Conservation (phyloP, 257 asterid species). For the Ballota nigra region DNA sequence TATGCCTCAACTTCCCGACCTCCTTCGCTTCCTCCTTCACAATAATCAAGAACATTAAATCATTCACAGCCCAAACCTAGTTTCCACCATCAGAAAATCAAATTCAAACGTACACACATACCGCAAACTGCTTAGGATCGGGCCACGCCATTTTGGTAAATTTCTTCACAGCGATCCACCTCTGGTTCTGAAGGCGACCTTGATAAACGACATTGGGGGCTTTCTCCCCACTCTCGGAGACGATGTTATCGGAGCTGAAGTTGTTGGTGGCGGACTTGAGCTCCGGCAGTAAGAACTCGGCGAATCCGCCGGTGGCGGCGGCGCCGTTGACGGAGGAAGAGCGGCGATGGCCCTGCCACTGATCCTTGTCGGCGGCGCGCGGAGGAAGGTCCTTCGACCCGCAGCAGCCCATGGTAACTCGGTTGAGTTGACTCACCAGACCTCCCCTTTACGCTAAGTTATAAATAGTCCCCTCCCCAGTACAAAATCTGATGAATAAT, state of each 20-base stretch:
- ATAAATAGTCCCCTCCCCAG: not conserved
- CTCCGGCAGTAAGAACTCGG: conserved; percentile 80
- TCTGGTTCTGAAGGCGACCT: conserved; percentile 77
- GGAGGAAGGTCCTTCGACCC: conserved; percentile 39
- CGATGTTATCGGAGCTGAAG: conserved; percentile 88
- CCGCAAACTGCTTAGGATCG: conserved; percentile 93
- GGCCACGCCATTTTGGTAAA: conserved; percentile 93
- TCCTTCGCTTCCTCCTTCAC: conserved; percentile 90
- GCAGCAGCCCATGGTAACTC: conserved; percentile 83
- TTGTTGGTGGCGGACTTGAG: conserved; percentile 78
- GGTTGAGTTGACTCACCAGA: conserved; percentile 48
- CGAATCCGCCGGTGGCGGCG: conserved; percentile 45
- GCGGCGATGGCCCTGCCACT: conserved; percentile 46
- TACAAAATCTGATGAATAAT: not conserved
- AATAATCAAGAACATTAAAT: conserved; percentile 18
- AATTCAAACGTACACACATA: conserved; percentile 20
- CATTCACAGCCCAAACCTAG: conserved; percentile 26
- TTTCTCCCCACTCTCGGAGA: conserved; percentile 94
- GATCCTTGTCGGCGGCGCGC: conserved; percentile 56
- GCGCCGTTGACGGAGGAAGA: conserved; percentile 59
- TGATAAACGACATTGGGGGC: conserved; percentile 88
- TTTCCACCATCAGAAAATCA: not conserved
- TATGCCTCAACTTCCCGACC: conserved; percentile 93
- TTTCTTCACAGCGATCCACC: conserved; percentile 94
- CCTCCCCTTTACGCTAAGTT: conserved; percentile 19